Base-by-base conservation (phyloP, 2,329 filamentous ascomycete species). In the Venturia effusa region DNA sequence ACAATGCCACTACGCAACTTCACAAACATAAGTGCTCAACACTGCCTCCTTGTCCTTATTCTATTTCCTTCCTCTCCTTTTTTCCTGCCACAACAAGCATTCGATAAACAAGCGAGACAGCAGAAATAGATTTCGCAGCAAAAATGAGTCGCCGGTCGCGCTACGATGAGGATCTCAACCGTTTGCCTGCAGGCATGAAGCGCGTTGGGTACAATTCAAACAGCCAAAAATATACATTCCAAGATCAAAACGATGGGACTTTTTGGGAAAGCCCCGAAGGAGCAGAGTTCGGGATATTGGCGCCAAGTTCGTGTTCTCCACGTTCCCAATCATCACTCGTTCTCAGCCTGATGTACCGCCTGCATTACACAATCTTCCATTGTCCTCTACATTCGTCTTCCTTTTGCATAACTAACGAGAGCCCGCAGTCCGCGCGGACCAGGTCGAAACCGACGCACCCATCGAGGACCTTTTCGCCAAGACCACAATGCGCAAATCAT, bases 131-230 rank as follows among this genome's bases (percentile, higher is more conserved):
- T n/a, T 32, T 2, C 8, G 37, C 37, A n/a, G 37, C 15, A 10
- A 11, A 2, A 55, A 55, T 55, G 48, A 39, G 34, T 22, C 57
- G 57, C 32, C n/a, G 15, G 4, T 39, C 57, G 4, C 27, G 39
- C 27, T 60, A 60, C 34, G 64, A 64, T 41, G 59, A 63, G 17
- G 82, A 84, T 66, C 76, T 79, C 27, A 75, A 80, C 64, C 80
- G 82, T 55, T 78, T 85, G n/a, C 82, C 83, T 3, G 75, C 79
- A 48, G 83, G 82, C 71, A 82, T 84, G 78, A 70, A 74, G 55
- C 78, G 82, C 64, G 74, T 82, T 32, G 81, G 81, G 67, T 84
- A 85, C 73, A 82, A 85, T 66, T 80, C 81, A 63, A 81, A 84
- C 70, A 79, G 75, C 1, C 77, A 83, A 68, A 72, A 75, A 62